These are phyloP conservation scores for Trichoderma lentiforme DNA, from an alignment of 2,329 filamentous ascomycete species.

Conservation along the genomic window DNA sequence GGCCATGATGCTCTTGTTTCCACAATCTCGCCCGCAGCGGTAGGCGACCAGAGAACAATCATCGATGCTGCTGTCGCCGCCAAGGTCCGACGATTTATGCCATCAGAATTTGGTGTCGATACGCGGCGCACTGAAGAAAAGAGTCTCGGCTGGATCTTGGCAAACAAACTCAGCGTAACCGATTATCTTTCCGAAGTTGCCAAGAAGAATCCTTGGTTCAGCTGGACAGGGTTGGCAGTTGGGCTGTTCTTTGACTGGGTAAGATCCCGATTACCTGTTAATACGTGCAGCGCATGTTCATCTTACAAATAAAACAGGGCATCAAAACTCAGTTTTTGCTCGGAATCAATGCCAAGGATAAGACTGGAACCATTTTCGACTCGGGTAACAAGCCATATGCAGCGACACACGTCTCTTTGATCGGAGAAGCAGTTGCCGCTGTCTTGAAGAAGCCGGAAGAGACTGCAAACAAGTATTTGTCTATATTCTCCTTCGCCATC, in stretches of 20 bases:
- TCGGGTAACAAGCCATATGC: neutral
- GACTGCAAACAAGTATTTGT: neutral
- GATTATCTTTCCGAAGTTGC: neutral
- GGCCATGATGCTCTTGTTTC: neutral
- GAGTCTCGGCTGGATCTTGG: neutral
- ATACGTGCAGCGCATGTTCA: neutral
- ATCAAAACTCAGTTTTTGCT: neutral
- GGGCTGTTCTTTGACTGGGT: conserved; percentile 2
- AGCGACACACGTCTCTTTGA: neutral
- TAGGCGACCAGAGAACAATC: neutral
- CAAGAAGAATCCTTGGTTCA: neutral
- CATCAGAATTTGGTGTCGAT: neutral
- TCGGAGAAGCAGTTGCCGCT: neutral
- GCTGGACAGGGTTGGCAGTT: neutral
- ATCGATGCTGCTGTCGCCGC: conserved; percentile 2
- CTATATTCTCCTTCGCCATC: neutral
- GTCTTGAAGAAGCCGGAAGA: neutral
- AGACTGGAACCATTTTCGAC: neutral
- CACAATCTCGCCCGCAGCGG: neutral
- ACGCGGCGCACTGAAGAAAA: neutral
- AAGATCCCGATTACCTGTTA: neutral
- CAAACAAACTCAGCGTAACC: neutral
- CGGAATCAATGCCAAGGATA: neutral
- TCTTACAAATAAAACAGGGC: neutral
- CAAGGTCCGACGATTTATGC: neutral